Evolutionary conservation across 257 asterid genomes (phyloP), one percentile per base, ranked within the genome.

Genomic region (Dorcoceras hygrometricum): DNA sequence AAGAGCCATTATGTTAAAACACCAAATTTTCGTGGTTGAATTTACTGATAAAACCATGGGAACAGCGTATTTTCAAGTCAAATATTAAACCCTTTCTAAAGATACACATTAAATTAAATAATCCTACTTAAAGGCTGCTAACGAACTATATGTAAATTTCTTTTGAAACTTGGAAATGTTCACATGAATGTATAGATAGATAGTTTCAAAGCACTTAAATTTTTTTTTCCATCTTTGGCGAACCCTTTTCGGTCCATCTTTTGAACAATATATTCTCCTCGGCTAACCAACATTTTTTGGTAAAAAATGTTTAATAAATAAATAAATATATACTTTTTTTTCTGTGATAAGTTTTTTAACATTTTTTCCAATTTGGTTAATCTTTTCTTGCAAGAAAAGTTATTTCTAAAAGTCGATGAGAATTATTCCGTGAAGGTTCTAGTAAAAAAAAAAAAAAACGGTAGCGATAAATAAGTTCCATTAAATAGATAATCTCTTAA

Each of bases 351-450:
- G 14, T 8, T 19, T 50, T 6, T 34, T 28, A 14, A 24, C 46
- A 11, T 32, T 24, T 65, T 23, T 8, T 10, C 23, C 5, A 5
- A 48, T 57, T 57, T 3, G n/a, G 18, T 69, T 22, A 23, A 8
- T n/a, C 19, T 71, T 27, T 65, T 65, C 67, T 27, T 29, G 71
- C 67, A 18, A 57, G 16, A 46, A 64, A 57, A 54, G 6, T 20
- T 39, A 11, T 29, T 39, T 8, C 51, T 39, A 2, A 39, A 39
- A 12, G n/a, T 39, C 51, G 6, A 39, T 14, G 19, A 14, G 14
- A 14, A 12, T 39, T 39, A 16, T 46, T 46, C 54, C 54, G 54
- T 46, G 22, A 18, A 46, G 22, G 20, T 16, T 16, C 8, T 16
- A n/a, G 1, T 3, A 18, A 16, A 2, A 16, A 16, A 16, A 12